Evolutionary conservation across 176 grass and related monocot species (phyloP), one percentile per base, ranked within the genome.

Genomic region (Oropetium thomaeum): DNA sequence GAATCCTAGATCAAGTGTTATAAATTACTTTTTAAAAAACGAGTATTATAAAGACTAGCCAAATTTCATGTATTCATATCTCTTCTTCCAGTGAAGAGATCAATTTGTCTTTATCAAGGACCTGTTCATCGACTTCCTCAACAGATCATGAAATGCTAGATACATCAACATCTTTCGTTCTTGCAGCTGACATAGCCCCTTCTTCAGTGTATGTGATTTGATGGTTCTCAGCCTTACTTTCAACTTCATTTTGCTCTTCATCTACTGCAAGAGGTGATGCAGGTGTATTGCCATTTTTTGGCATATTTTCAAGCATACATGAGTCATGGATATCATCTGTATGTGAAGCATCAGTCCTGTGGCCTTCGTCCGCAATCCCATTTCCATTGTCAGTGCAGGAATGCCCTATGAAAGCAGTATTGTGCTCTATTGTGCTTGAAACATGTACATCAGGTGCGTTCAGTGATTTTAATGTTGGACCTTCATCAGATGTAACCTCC

Each of bases 61-160:
- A 23, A 59, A 65, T 33, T 73, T 34, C 34, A 62, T 49, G 31
- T 79, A 79, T 57, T 25, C 75, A 63, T 73, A 98, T 91, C 96
- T 98, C 91, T 83, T 92, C 89, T 81, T 94, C 82, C 63, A 98
- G 69, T 66, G 70, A 87, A 66, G 77, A 84, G 31, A 90, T 92
- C 52, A 76, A 53, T 49, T 81, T 75, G 4, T 93, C 91, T 81
- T 92, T 92, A 76, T 83, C 78, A 83, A 69, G 29, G 74, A 67
- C 71, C 16, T 85, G 82, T 80, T 60, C 64, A 73, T 55, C n/a
- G 30, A 40, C 74, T 73, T 58, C 62, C 35, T 78, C 74, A 61
- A 60, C 60, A 78, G 68, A 83, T 54, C 52, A 74, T 62, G 74
- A 79, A 68, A 61, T 43, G 65, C 27, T 70, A 79, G 53, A 62